phyloP scores from a whole-genome alignment of 495 filamentous ascomycete species.

The Penicillium salamii region DNA sequence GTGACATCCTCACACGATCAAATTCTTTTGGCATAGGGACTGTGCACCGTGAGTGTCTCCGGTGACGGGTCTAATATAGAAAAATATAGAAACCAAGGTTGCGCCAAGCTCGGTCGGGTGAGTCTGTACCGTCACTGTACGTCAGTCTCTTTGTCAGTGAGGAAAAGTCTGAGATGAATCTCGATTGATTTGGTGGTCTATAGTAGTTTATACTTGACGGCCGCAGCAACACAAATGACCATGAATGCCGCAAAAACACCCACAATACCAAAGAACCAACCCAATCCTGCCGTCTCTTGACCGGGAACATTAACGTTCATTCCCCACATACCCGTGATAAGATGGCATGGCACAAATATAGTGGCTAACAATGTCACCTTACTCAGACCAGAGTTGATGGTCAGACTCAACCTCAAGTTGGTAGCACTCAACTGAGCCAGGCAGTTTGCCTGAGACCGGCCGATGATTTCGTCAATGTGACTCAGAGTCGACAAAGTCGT shows the following conservation, averaged over 20 bases:
- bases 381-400: slow-evolving; percentile 71
- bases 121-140: too few species aligned
- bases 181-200: slow-evolving; percentile 4
- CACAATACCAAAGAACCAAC: slow-evolving; percentile 76
- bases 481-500: slow-evolving; percentile 87
- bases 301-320: slow-evolving; percentile 93
- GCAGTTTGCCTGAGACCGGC: slow-evolving; percentile 84
- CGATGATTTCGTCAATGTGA: slow-evolving; percentile 93
- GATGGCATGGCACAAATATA: slow-evolving; percentile 86
- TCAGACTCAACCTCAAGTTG: slow-evolving; percentile 70
- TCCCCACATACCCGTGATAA: slow-evolving; percentile 88
- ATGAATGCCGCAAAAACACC: slow-evolving; percentile 60
- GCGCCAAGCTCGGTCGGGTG: too few species aligned
- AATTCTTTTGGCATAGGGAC: too few species aligned
- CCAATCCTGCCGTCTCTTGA: slow-evolving; percentile 46
- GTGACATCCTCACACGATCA: too few species aligned
- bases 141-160: too few species aligned
- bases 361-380: slow-evolving; percentile 93
- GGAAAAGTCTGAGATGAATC: too few species aligned
- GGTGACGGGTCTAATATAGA: too few species aligned
- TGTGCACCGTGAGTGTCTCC: too few species aligned
- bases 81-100: too few species aligned
- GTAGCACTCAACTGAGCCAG: slow-evolving; percentile 87
- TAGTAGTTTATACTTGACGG: slow-evolving; percentile 27
- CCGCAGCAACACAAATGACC: slow-evolving; percentile 41